Evolutionary conservation across 352 stramenopile species (phyloP), one percentile per base, ranked within the genome.

Genomic region (Globisporangium viniferum): DNA sequence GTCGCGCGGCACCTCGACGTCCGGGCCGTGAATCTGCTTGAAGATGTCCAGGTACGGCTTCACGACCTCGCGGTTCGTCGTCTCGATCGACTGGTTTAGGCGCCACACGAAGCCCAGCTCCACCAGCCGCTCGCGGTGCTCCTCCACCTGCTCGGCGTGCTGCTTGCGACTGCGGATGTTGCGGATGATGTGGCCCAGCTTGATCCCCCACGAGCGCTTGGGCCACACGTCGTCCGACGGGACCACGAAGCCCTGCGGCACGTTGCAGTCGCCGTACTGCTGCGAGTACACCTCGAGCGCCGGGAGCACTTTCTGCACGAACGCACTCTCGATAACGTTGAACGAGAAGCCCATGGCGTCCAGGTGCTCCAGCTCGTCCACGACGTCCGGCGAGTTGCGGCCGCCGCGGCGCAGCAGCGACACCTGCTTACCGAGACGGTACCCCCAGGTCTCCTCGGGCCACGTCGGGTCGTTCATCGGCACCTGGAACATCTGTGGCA

Each of bases 91-190:
- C 59, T 88, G 74, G 54, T 87, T 79, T n/a, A 90, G 75, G n/a
- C 82, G 86, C 93, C 95, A 98, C 31, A 93, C 77, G 73, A 98
- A 98, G 10, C 93, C 95, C 22, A 98, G 74, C 18, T 86, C 76
- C 48, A 97, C 84, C 29, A 98, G 75, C 24, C 90, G 75, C 3
- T 95, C 74, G 39, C 79, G 89, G 56, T 95, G 76, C 39, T 80
- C 71, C 57, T 94, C 83, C 36, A 96, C 84, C 27, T 92, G 84
- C 64, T 93, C 91, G 1, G 95, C 86, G 74, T 98, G 95, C 54
- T 95, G 95, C 70, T 91, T 89, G 1, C 80, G 76, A 35, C 72
- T 80, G 62, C 93, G 89, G 70, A 98, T 98, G 49, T 93, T 89
- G 76, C 93, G 93, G 1, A 98, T 91, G 12, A 88, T 84, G 56